Evolutionary conservation across 1,139 yeast genomes (phyloP).

Genomic region (Zygoascus meyerae): DNA sequence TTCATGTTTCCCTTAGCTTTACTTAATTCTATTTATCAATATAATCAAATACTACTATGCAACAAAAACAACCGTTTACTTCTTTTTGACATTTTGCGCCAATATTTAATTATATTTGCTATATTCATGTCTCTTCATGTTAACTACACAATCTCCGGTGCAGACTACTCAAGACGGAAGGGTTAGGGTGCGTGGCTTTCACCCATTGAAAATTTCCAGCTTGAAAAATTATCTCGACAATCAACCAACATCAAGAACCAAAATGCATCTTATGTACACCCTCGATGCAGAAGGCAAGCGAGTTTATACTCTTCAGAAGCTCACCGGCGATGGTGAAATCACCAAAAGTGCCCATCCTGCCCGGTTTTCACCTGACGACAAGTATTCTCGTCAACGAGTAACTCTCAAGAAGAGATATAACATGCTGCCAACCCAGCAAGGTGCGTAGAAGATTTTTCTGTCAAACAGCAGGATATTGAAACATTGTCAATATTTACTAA

Average conservation of each 20-base stretch:
- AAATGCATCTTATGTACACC: slow-evolving; percentile 98
- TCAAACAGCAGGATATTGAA: no score
- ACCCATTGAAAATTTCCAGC: slow-evolving; percentile 1
- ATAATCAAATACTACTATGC: no score
- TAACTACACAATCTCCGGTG: no score
- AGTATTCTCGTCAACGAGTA: slow-evolving; percentile 97
- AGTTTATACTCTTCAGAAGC: slow-evolving; percentile 83
- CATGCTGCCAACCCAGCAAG: slow-evolving; percentile 79
- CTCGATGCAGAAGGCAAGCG: slow-evolving; percentile 92
- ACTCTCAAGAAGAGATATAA: slow-evolving; percentile 93
- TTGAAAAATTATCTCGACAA: background rate
- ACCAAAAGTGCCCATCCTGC: slow-evolving; percentile 99
- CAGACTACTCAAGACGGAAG: no score
- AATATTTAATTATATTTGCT: no score
- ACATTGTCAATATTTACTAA: no score
- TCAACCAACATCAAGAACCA: slow-evolving; percentile 16
- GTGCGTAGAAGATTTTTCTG: slow-evolving; percentile 27
- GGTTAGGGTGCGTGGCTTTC: background rate
- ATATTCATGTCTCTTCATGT: no score
- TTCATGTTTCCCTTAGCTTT: no score
- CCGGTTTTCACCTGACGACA: slow-evolving; percentile 98
- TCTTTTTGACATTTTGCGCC: no score
- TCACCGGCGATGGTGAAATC: slow-evolving; percentile 79
- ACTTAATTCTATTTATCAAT: no score
- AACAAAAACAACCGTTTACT: no score